Evolutionary conservation across 78 protist genomes (phyloP).

Genomic region (slime mould (Dictyostelium discoideum)): DNA sequence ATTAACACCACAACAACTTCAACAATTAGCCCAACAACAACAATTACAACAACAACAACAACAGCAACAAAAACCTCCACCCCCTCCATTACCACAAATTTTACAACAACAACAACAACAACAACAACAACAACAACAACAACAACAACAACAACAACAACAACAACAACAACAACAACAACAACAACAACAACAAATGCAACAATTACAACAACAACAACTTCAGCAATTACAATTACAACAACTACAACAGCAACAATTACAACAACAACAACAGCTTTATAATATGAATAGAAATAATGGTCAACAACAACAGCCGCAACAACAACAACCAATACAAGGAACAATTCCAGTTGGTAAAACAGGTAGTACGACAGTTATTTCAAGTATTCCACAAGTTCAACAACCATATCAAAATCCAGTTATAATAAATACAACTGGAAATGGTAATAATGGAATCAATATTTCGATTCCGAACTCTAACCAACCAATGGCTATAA

Average conservation of each 20-base stretch:
- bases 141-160: not conserved
- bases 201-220: not conserved
- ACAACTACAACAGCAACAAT: not conserved
- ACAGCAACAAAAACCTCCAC: not conserved
- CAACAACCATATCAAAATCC: slow-evolving; percentile 29
- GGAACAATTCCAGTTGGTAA: not conserved
- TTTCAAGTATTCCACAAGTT: not conserved
- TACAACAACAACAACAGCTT: not conserved
- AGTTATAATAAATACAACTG: not conserved
- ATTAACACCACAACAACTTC: slow-evolving; percentile 6
- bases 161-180: not conserved
- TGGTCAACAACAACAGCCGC: not conserved
- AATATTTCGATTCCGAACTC: not conserved
- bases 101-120: slow-evolving; percentile 18
- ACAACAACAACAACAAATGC: not conserved
- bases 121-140: too few relatives aligned
- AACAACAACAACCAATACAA: slow-evolving; percentile 10
- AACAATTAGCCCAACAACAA: not conserved
- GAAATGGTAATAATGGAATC: not conserved
- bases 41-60: not conserved
- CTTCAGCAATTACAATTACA: not conserved
- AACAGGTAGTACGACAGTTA: not conserved
- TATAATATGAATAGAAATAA: not conserved
- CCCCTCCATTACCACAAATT: not conserved
- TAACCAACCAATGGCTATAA: not conserved